Base-by-base conservation (phyloP, 345 rosid genomes). In the Eucalyptus curtisii region DNA sequence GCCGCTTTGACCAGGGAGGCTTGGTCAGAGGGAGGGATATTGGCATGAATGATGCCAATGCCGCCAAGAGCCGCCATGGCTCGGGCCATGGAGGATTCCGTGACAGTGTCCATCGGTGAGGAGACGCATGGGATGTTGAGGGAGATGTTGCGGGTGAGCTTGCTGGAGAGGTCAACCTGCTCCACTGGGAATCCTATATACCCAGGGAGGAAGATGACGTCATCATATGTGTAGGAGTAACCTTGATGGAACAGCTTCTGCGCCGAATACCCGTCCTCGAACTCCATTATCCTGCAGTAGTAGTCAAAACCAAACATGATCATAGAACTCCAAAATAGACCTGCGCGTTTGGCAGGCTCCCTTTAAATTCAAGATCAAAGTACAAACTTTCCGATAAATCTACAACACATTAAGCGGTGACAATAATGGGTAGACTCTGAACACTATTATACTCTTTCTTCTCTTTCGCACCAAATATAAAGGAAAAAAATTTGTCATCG, bases 41-140 rank as follows among this genome's bases (percentile, higher is more conserved):
- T 98, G 64, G 94, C 95, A 91, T 98, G 99, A 52, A 98, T 91
- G 88, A 97, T 91, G 50, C 97, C 99, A 22, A 98, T 95, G 37
- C 96, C 98, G 0, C 99, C 99, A 7, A 97, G 91, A 0, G 98
- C 91, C 12, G 99, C 99, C 98, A 98, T 95, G 82, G 99, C 93
- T 27, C 98, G 91, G 42, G 99, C 99, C 99, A 97, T 97, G 93
- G 94, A 91, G 47, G 98, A 93, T 89, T 97, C 99, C 1, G 98
- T 95, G 49, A 98, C 99, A 30, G 99, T 98, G 89, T 98, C 99
- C 99, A 97, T 96, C 7, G 99, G 99, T 45, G 99, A 97, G 27
- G 99, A 92, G 27, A 97, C 98, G 37, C 97, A 97, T 12, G 99
- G 99, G 90, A 94, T 90, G 6, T 97, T 92, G 76, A 97, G 97